phyloP scores from a whole-genome alignment of 306 rosid species.

The Glycine tomentella region DNA sequence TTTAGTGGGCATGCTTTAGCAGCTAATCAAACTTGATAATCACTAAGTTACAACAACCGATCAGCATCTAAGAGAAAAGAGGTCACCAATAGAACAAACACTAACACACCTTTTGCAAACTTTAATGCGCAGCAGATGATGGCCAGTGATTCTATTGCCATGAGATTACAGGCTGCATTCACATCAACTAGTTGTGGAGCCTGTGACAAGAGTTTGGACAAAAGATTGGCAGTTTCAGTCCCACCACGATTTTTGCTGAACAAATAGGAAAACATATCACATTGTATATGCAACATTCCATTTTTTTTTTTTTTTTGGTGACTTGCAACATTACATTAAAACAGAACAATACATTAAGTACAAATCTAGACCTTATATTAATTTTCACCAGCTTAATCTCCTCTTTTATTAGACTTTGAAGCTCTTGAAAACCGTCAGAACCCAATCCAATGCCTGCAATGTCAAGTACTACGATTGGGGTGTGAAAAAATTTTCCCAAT shows the following conservation, averaged over 20 bases:
- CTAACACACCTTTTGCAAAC: slow-evolving; percentile 72
- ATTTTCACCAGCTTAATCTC: slow-evolving; percentile 68
- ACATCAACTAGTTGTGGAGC: slow-evolving; percentile 69
- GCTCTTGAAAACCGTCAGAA: slow-evolving; percentile 71
- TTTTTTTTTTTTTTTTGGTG: no score
- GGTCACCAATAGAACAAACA: slow-evolving; percentile 30
- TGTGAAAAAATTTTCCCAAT: slow-evolving; percentile 65
- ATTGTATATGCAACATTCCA: slow-evolving; percentile 31
- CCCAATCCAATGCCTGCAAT: slow-evolving; percentile 72
- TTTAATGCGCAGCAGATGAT: slow-evolving; percentile 67
- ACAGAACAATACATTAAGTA: slow-evolving; percentile 24
- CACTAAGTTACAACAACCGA: slow-evolving; percentile 30
- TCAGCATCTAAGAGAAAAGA: slow-evolving; percentile 28
- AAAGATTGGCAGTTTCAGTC: slow-evolving; percentile 72
- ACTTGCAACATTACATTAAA: not conserved
- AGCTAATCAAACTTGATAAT: slow-evolving; percentile 30
- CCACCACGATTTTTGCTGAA: slow-evolving; percentile 87
- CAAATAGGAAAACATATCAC: slow-evolving; percentile 38
- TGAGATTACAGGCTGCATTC: slow-evolving; percentile 78
- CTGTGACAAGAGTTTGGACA: slow-evolving; percentile 60
- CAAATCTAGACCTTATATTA: slow-evolving; percentile 71
- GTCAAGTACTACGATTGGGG: slow-evolving; percentile 68
- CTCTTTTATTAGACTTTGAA: slow-evolving; percentile 57
- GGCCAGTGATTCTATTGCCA: slow-evolving; percentile 70
- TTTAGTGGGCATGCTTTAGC: slow-evolving; percentile 26